Base-by-base conservation (phyloP, 371 early-diverging fungal species). In the Syncephalastrum contaminatum region DNA sequence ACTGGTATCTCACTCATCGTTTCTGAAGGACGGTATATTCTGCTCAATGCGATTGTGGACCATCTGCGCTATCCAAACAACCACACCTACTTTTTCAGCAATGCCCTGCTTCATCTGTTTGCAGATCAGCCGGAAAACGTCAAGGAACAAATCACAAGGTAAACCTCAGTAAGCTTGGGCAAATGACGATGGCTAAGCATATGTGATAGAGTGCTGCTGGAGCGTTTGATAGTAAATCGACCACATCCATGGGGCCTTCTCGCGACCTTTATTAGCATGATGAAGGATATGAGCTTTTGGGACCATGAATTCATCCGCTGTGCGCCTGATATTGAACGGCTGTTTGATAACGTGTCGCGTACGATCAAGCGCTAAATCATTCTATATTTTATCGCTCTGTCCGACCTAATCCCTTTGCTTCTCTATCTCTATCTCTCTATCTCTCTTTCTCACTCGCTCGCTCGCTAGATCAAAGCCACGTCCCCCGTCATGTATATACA, bases 241-340 rank as follows among this genome's bases (percentile, higher is more conserved):
- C 98, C 97, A n/a, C 95, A 96, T 75, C 98, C 98, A 46, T 97
- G 97, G 93, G 96, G 97, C n/a, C 71, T 98, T 51, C 77, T 96
- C 58, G 90, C 96, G 12, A 94, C 97, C 2, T 91, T 98, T 63
- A 96, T 96, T 51, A 96, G 97, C 65, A 71, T 98, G 58, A 88
- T 95, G 67, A 89, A 91, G 62, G 92, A 91, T 63, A 89, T 90
- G 62, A 75, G 80, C 40, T 92, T 93, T 75, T 91, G 91, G 88
- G 82, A 86, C 36, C 88, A 91, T 67, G 66, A 72, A 3, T 88
- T 89, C 53, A 84, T 87, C 7, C 73, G 81, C 53, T 70, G 73
- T 43, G 84, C 87, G 21, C 80, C 88, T 6, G 89, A 88, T 53
- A 82, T 88, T 51, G 81, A 84, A 62, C 71, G 83, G 41, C 57